Evolutionary conservation across 805 yeast genomes (phyloP), one percentile per base, ranked within the genome.

Genomic region (Starmerella kuoi): DNA sequence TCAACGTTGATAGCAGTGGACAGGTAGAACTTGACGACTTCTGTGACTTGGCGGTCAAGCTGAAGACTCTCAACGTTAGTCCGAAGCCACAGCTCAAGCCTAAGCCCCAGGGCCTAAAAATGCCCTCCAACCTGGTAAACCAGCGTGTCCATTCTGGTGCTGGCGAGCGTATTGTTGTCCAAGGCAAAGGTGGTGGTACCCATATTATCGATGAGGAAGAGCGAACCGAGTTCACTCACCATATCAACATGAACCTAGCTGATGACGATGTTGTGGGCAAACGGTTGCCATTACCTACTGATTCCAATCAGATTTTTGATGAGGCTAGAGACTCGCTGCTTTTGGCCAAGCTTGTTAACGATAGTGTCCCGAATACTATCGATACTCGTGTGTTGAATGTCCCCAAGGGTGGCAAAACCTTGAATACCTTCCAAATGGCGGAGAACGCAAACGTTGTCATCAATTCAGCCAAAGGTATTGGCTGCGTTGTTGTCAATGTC

Each of bases 201-300:
- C 98, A 91, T 62, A 85, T 96, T 2, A 87, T 91, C 60, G 86
- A 91, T 61, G 96, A 88, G 57, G 98, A 91, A 68, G 98, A 91
- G 65, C 75, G 95, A 61, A 70, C 82, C 20, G 96, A 86, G 68
- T 91, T 91, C 65, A 91, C 97, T 4, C 77, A 94, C 57, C 98
- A 91, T 62, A 87, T 91, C 64, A 91, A 91, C 62, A 72, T 85
- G 35, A 95, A 86, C 5, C 72, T 91, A 45, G 76, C 86, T 5
- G 97, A 94, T 17, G 98, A 91, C 61, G 59, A 77, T 1, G 85
- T 84, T 47, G 71, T 91, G 42, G 96, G 95, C 21, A 66, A 70
- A 46, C 69, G 95, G 52, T 65, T 91, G 50, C 98, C 98, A 14
- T 77, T 91, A 56, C 93, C 94, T 52, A 76, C 94, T 8, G 94